Percentiles rank a stretch among this genome's conserved stretches.
Evolutionary conservation across 176 grass and related monocot species (phyloP).

Genomic region (Aegilops tauschii): DNA sequence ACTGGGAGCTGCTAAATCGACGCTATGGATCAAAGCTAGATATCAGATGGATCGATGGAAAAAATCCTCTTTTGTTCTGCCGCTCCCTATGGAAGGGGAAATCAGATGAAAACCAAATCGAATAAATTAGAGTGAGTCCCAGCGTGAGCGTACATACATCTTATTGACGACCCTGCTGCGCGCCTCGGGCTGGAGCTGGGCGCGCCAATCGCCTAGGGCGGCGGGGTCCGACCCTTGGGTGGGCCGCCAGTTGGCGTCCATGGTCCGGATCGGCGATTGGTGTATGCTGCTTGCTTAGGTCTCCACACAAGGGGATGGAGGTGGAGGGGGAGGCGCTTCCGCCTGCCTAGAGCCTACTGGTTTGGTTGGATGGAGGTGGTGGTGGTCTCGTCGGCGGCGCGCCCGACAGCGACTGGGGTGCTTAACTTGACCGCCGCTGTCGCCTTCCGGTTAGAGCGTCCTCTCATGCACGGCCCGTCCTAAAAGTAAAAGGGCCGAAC

Average conservation of each 20-base stretch:
- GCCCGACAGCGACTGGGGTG: too few relatives aligned
- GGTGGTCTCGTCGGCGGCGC: too few relatives aligned
- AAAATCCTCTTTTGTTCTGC: not conserved
- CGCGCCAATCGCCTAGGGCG: constrained; percentile 51
- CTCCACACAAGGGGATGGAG: not conserved
- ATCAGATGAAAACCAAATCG: not conserved
- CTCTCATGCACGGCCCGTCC: too few relatives aligned
- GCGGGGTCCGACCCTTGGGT: constrained; percentile 36
- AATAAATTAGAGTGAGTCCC: not conserved
- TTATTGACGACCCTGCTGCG: constrained; percentile 72
- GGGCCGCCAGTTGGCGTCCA: constrained; percentile 40
- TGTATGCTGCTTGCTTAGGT: not conserved
- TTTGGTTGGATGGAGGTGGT: too few relatives aligned
- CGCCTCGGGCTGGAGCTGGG: constrained; percentile 61
- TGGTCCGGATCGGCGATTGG: not conserved
- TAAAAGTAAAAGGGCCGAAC: too few relatives aligned
- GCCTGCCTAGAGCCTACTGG: too few relatives aligned
- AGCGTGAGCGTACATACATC: constrained; percentile 35
- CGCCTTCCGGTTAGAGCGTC: too few relatives aligned
- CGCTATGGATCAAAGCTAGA: too few relatives aligned
- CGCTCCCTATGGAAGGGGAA: not conserved
- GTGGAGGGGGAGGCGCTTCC: not conserved
- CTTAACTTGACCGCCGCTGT: too few relatives aligned
- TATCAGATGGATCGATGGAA: not conserved
- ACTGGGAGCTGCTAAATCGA: too few relatives aligned